Percentiles rank a stretch among this genome's conserved stretches.
These are phyloP conservation scores for Lepiota venenata DNA, from an alignment of 768 basidiomycete species.

Conservation along the genomic window DNA sequence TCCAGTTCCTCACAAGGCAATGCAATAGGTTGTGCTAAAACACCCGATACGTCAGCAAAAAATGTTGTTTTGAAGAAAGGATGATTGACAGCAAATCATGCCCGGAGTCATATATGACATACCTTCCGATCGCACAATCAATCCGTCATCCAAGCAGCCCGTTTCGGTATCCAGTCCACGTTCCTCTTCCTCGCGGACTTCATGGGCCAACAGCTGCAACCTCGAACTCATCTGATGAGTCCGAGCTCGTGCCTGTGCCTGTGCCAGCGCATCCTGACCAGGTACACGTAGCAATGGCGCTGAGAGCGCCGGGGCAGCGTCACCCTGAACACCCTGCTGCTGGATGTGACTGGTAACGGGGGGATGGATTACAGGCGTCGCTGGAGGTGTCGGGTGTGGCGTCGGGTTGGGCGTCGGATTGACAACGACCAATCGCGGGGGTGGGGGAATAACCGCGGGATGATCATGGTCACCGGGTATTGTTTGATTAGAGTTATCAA, in stretches of 20 bases:
- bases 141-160: neutral
- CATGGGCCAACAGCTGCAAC: neutral
- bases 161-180: neutral
- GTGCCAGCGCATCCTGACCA: neutral
- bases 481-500: neutral
- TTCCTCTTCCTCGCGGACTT: neutral
- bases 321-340: neutral
- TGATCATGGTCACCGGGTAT: neutral
- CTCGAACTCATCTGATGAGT: neutral
- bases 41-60: neutral
- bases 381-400: conserved; percentile 76
- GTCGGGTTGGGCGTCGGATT: conserved; percentile 77
- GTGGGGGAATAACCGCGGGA: conserved; percentile 15
- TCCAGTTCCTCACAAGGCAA: neutral
- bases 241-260: neutral
- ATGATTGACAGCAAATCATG: neutral
- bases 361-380: conserved; percentile 48
- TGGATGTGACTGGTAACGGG: neutral
- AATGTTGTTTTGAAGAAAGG: neutral
- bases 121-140: neutral
- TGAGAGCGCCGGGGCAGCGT: neutral
- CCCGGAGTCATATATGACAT: neutral
- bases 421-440: conserved; percentile 64
- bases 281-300: conserved; percentile 3
- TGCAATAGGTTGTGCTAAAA: neutral